Evolutionary conservation across 805 yeast genomes (phyloP).

Genomic region (Zygosaccharomyces pseudorouxii): DNA sequence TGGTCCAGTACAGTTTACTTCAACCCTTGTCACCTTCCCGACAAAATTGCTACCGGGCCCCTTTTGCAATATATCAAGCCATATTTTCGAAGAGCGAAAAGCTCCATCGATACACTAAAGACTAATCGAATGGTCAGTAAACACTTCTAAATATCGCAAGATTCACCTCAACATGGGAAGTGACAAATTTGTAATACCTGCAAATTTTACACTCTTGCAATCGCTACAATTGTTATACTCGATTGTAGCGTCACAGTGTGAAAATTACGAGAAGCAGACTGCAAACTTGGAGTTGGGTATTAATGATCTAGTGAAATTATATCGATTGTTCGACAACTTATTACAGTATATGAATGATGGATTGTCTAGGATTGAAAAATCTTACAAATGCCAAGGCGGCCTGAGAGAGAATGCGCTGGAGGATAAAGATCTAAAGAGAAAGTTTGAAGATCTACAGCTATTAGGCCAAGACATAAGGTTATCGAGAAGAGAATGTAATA

Average conservation of each 20-base stretch:
- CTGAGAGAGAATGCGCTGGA: constrained; percentile 11
- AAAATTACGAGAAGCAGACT: constrained; percentile 14
- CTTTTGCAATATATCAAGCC: background rate
- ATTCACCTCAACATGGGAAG: constrained; percentile 15
- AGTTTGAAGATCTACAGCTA: constrained; percentile 28
- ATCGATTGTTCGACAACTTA: constrained; percentile 17
- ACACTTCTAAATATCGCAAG: background rate
- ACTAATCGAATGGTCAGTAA: background rate
- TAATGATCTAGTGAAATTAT: constrained; percentile 12
- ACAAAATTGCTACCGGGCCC: background rate
- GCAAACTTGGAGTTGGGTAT: constrained; percentile 9
- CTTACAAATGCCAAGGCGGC: constrained; percentile 18
- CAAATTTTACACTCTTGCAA: constrained; percentile 28
- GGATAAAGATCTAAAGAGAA: constrained; percentile 14
- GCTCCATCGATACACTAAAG: background rate
- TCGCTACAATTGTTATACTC: constrained; percentile 29
- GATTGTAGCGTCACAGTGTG: constrained; percentile 24
- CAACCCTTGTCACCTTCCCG: background rate
- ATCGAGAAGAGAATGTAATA: constrained; percentile 16
- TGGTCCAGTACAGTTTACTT: background rate
- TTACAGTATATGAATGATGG: constrained; percentile 28
- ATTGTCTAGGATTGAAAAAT: constrained; percentile 20
- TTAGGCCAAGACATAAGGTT: constrained; percentile 30
- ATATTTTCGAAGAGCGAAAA: background rate
- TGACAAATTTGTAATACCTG: constrained; percentile 30